A percentile compares a stretch with the other conserved stretches of the same genome.
Evolutionary conservation across 2,329 filamentous ascomycete species (phyloP).

Genomic region (Fusarium devonianum): DNA sequence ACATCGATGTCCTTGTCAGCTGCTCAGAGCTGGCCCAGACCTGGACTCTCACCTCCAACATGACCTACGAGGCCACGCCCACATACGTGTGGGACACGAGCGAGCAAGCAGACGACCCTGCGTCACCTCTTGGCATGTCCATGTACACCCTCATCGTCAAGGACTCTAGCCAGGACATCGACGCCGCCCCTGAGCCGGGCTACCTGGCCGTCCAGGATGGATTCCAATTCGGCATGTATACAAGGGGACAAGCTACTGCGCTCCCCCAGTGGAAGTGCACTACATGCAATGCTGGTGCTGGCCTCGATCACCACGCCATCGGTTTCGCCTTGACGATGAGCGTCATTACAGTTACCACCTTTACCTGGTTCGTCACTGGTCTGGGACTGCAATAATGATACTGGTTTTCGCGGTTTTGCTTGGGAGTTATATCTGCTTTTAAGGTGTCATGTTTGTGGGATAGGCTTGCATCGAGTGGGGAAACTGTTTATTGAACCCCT

Average conservation of each 20-base stretch:
- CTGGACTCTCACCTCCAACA: slow-evolving; percentile 70
- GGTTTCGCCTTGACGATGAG: slow-evolving; percentile 62
- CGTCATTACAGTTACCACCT: slow-evolving; percentile 63
- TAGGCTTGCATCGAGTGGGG: slow-evolving; percentile 36
- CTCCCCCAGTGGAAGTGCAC: slow-evolving; percentile 62
- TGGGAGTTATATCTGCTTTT: no score
- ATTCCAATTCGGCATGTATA: slow-evolving; percentile 67
- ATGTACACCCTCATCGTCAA: slow-evolving; percentile 69
- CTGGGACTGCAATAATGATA: slow-evolving; percentile 48
- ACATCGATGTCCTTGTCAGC: slow-evolving; percentile 65
- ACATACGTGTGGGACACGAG: slow-evolving; percentile 67
- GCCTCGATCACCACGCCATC: slow-evolving; percentile 56
- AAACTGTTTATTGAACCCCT: slow-evolving; percentile 21
- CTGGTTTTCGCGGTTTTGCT: slow-evolving; percentile 11
- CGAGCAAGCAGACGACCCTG: slow-evolving; percentile 54
- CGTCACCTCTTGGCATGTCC: slow-evolving; percentile 58
- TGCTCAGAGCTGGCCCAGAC: slow-evolving; percentile 60
- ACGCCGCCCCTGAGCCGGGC: slow-evolving; percentile 60
- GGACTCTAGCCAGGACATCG: slow-evolving; percentile 62
- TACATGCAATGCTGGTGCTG: slow-evolving; percentile 63
- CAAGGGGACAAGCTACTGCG: slow-evolving; percentile 53
- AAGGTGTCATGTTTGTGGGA: slow-evolving; percentile 24
- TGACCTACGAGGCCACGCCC: slow-evolving; percentile 61
- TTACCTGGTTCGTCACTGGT: slow-evolving; percentile 70
- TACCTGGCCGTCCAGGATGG: slow-evolving; percentile 59